Evolutionary conservation across 1,139 yeast species (phyloP).

Genomic region (Scheffersomyces illinoinensis): DNA sequence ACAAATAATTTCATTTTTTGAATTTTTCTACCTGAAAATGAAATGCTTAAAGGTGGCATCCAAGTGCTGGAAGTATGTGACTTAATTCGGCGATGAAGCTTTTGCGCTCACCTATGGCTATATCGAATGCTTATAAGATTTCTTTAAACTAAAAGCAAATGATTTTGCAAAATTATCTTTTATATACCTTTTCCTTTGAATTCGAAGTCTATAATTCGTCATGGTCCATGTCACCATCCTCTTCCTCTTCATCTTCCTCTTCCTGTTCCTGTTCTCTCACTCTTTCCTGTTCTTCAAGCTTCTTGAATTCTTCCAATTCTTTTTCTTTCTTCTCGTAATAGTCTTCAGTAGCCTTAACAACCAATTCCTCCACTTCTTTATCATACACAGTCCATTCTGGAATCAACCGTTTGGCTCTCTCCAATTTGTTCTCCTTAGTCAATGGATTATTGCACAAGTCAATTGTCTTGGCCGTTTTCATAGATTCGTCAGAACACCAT

Average conservation of each 20-base stretch:
- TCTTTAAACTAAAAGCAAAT: too few species aligned
- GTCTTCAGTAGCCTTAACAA: constrained; percentile 1
- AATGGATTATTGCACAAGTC: constrained; percentile 84
- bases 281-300: constrained; percentile 1
- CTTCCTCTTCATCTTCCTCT: neutral
- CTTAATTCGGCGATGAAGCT: too few species aligned
- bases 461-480: constrained; percentile 68
- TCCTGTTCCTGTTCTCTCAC: neutral
- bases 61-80: too few species aligned
- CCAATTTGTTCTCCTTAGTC: constrained; percentile 75
- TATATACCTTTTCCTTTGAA: neutral
- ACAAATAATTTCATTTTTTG: too few species aligned
- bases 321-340: neutral
- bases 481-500: constrained; percentile 75
- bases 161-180: neutral
- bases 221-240: constrained; percentile 8
- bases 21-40: too few species aligned
- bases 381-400: constrained; percentile 79
- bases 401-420: constrained; percentile 69
- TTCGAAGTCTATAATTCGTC: constrained; percentile 13
- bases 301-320: constrained; percentile 3
- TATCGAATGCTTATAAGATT: too few species aligned
- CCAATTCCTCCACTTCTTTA: constrained; percentile 34
- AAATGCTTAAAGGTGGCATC: too few species aligned
- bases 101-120: too few species aligned